Evolutionary conservation across 1,284 basidiomycete species (phyloP).

Genomic region (Rhodotorula glutinis): DNA sequence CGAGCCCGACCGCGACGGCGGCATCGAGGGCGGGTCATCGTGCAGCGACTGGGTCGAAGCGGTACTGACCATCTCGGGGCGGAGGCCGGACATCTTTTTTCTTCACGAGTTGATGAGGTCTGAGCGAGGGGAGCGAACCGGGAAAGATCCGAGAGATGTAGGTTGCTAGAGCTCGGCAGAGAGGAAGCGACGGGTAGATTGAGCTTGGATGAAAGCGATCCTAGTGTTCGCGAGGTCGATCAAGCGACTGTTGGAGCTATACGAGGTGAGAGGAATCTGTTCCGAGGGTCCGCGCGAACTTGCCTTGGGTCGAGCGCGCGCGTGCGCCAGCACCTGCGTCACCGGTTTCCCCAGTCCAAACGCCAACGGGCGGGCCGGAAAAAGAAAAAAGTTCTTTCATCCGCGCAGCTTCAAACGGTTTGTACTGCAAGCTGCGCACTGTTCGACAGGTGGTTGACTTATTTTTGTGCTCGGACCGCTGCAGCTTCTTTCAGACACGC

Average conservation of each 20-base stretch:
- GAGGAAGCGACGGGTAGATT: background rate
- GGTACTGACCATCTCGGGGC: constrained; percentile 30
- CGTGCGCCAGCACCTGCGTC: no score
- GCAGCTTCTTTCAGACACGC: no score
- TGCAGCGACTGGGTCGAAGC: constrained; percentile 29
- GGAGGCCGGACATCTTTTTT: background rate
- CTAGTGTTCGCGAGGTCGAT: background rate
- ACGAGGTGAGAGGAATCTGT: background rate
- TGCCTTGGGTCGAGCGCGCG: background rate
- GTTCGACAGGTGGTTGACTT: no score
- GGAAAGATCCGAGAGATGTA: background rate
- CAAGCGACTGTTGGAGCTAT: background rate
- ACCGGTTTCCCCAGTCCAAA: no score
- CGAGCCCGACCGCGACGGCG: constrained; percentile 14
- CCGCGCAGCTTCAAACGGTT: no score
- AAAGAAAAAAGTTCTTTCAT: no score
- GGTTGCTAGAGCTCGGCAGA: no score
- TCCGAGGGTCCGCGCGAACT: background rate
- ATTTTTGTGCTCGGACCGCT: no score
- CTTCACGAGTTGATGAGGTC: background rate
- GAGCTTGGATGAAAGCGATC: background rate
- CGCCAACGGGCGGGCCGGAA: no score
- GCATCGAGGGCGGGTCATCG: constrained; percentile 11
- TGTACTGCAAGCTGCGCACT: no score
- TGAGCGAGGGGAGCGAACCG: background rate